Evolutionary conservation across 495 filamentous ascomycete species (phyloP).

Genomic region (Penicillium coprophilum): DNA sequence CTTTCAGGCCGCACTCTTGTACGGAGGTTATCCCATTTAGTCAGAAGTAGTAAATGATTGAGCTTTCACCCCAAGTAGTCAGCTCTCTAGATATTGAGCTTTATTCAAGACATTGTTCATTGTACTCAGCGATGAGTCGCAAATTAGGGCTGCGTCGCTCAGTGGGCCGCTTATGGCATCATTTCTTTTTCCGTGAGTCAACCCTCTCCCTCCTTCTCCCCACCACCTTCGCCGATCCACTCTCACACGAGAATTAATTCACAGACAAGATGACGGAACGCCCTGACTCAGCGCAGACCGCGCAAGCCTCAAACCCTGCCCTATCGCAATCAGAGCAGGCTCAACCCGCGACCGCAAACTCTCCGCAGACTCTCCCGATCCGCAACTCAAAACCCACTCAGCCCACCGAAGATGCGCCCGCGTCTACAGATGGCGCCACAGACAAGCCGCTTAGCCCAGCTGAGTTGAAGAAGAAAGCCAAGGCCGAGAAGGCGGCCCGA

Average conservation of each 20-base stretch:
- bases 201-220: conserved; percentile 26
- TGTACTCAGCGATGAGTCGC: conserved; percentile 1
- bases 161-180: conserved; percentile 43
- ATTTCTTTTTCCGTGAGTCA: conserved; percentile 42
- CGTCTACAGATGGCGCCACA: conserved; percentile 13
- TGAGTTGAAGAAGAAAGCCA: conserved; percentile 73
- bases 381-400: conserved; percentile 33
- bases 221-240: conserved; percentile 30
- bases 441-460: conserved; percentile 59
- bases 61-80: too few relatives aligned
- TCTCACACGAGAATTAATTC: conserved; percentile 24
- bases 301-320: conserved; percentile 14
- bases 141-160: conserved; percentile 29
- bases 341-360: conserved; percentile 22
- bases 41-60: neutral
- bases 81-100: neutral
- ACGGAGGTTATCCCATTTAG: neutral
- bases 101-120: neutral
- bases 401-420: conserved; percentile 23
- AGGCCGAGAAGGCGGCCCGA: conserved; percentile 75
- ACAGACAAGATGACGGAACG: conserved; percentile 33
- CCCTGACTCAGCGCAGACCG: conserved; percentile 25
- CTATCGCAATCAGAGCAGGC: conserved; percentile 12
- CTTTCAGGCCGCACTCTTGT: conserved; percentile 4
- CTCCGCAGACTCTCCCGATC: conserved; percentile 27